Percentiles rank a stretch among this genome's conserved stretches.
phyloP scores from a whole-genome alignment of 306 rosid genomes.

The Comarum palustre region DNA sequence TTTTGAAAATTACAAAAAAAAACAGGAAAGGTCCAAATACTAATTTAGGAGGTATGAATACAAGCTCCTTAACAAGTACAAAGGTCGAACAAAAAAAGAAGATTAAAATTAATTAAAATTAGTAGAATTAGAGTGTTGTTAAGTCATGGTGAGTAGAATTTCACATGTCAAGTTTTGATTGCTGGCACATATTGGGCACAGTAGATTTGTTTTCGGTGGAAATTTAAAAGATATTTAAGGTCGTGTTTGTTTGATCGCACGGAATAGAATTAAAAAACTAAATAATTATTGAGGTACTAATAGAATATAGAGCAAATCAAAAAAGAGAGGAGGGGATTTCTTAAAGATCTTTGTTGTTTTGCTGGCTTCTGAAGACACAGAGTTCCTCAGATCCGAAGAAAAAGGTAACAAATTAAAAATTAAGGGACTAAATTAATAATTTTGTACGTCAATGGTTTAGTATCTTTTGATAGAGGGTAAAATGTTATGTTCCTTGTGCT shows the following conservation, averaged over 20 bases:
- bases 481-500: not conserved
- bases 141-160: no score
- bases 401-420: conserved; percentile 24
- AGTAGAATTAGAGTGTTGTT: no score
- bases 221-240: not conserved
- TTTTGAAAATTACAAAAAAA: no score
- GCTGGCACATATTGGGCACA: no score
- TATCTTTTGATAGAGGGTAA: not conserved
- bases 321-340: conserved; percentile 8
- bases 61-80: no score
- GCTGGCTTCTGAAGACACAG: conserved; percentile 43
- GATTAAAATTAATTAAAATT: no score
- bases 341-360: conserved; percentile 41
- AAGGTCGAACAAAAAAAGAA: no score
- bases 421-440: not conserved
- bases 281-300: not conserved
- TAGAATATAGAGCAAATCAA: conserved; percentile 2
- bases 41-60: no score
- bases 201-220: no score
- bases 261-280: conserved; percentile 22
- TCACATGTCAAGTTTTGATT: no score
- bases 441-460: not conserved
- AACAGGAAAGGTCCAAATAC: no score
- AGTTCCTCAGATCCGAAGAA: conserved; percentile 59
- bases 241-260: conserved; percentile 13